phyloP scores from a whole-genome alignment of 257 asterid species.

The Solanum tarijense region DNA sequence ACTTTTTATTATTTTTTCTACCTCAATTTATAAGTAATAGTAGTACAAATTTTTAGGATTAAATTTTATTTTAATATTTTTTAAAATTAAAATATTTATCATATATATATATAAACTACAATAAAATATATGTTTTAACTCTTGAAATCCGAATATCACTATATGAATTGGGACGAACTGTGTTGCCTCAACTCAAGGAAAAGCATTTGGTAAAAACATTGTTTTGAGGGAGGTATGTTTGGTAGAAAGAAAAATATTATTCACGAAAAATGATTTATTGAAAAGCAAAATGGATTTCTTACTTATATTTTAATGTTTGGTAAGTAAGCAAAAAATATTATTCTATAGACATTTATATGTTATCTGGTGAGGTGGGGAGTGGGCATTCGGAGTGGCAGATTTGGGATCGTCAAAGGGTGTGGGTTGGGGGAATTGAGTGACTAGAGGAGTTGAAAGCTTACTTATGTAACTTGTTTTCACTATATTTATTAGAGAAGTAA shows the following conservation, averaged over 20 bases:
- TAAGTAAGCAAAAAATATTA: no score
- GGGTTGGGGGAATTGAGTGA: neutral
- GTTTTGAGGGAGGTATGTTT: neutral
- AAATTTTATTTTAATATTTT: no score
- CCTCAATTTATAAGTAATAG: neutral
- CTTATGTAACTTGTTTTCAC: no score
- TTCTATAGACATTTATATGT: no score
- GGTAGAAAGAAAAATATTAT: neutral
- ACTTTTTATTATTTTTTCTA: neutral
- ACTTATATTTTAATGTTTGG: neutral
- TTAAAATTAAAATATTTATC: no score
- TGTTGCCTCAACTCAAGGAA: neutral
- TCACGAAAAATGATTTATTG: no score
- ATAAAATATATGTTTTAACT: no score
- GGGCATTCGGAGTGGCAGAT: neutral
- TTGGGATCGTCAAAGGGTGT: neutral
- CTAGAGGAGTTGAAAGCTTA: neutral
- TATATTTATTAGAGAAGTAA: no score
- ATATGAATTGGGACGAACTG: neutral
- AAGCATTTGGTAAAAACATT: neutral
- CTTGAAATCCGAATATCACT: neutral
- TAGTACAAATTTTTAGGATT: neutral
- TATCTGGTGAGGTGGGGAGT: neutral
- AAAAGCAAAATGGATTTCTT: no score
- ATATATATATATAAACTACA: neutral